Conservation (phyloP, 2,329 filamentous ascomycete genomes). For the Stachybotrys echinatus region DNA sequence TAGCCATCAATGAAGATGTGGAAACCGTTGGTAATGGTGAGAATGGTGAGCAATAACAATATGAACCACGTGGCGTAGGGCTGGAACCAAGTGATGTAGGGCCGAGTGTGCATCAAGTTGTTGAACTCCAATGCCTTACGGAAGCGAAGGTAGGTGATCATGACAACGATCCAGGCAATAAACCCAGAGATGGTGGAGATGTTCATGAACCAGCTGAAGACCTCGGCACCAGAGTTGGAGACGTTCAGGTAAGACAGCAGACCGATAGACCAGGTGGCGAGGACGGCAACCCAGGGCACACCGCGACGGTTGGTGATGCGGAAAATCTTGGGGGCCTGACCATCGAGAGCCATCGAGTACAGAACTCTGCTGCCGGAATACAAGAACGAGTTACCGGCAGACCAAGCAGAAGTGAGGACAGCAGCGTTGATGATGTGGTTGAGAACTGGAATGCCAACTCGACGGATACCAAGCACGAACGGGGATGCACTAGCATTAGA, state of each 20-base stretch:
- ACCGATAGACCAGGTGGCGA: constrained; percentile 53
- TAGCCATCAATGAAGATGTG: constrained; percentile 63
- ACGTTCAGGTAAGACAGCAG: constrained; percentile 67
- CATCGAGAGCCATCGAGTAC: constrained; percentile 61
- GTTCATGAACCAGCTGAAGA: constrained; percentile 69
- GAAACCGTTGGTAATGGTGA: constrained; percentile 73
- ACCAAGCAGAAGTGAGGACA: constrained; percentile 61
- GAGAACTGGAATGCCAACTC: constrained; percentile 56
- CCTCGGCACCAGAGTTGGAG: constrained; percentile 53
- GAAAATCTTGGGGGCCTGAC: constrained; percentile 61
- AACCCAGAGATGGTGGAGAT: constrained; percentile 59
- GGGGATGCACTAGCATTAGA: constrained; percentile 56
- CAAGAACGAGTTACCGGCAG: constrained; percentile 55
- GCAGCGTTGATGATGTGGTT: constrained; percentile 64
- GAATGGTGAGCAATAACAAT: constrained; percentile 51
- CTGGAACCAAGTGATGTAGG: constrained; percentile 47
- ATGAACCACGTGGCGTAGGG: constrained; percentile 61
- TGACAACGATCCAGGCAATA: constrained; percentile 55
- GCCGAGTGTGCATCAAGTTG: constrained; percentile 42
- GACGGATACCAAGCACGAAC: constrained; percentile 65
- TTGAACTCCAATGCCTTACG: constrained; percentile 49
- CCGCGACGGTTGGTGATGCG: constrained; percentile 54
- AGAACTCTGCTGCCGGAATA: constrained; percentile 67
- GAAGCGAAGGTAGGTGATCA: constrained; percentile 56
- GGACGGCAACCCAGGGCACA: constrained; percentile 51